Percentiles rank a stretch among this genome's conserved stretches.
phyloP scores from a whole-genome alignment of 768 basidiomycete genomes.

The Ephemerocybe angulata region DNA sequence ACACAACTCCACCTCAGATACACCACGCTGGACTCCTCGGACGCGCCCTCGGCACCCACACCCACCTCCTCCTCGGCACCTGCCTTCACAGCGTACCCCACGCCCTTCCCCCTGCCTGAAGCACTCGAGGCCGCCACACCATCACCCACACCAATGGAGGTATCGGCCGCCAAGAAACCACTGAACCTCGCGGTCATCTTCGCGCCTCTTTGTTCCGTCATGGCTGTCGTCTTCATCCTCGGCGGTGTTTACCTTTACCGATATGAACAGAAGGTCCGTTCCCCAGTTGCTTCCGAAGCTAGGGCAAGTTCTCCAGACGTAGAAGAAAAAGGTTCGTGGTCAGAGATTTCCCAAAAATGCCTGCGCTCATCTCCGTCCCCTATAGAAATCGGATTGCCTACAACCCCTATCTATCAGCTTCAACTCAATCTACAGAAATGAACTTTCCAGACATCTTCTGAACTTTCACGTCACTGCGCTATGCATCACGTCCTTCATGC shows the following conservation, averaged over 20 bases:
- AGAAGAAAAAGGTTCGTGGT: no score
- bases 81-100: not conserved
- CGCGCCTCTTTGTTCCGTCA: not conserved
- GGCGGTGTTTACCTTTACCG: not conserved
- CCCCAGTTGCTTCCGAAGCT: no score
- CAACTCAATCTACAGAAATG: no score
- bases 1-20: not conserved
- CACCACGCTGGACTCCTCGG: constrained; percentile 1
- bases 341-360: no score
- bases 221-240: not conserved
- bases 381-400: no score
- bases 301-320: no score
- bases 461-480: no score
- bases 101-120: not conserved
- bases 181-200: constrained; percentile 1
- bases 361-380: no score
- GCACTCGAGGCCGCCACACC: not conserved
- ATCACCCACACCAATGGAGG: not conserved
- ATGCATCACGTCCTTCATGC: no score
- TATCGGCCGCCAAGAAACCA: not conserved
- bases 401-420: no score
- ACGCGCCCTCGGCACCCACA: not conserved
- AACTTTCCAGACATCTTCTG: no score
- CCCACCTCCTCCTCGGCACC: constrained; percentile 1
- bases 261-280: not conserved